phyloP scores from a whole-genome alignment of 1,284 basidiomycete species.

The Amylostereum areolatum region DNA sequence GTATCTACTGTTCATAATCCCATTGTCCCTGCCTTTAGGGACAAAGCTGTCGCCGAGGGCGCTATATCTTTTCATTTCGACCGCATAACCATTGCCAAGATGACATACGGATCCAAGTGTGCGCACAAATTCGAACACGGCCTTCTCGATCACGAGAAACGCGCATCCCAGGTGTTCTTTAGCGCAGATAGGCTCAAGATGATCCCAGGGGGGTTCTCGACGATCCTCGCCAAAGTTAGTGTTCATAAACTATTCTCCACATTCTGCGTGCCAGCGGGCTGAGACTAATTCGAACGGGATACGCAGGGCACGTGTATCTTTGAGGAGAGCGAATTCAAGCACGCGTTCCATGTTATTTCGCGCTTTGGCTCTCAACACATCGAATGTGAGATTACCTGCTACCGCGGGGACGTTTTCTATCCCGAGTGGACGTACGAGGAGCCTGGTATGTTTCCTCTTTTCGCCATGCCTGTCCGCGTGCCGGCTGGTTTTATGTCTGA shows the following conservation, averaged over 20 bases:
- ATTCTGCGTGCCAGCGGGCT: too few species aligned
- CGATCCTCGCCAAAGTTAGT: not conserved
- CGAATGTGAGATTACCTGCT: not conserved
- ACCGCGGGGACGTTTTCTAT: not conserved
- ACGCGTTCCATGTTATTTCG: not conserved
- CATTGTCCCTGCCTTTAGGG: slow-evolving; percentile 23
- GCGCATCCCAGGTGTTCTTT: not conserved
- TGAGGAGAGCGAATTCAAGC: not conserved
- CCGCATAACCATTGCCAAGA: slow-evolving; percentile 40
- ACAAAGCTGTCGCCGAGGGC: slow-evolving; percentile 53
- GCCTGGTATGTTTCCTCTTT: not conserved
- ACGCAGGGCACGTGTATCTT: not conserved
- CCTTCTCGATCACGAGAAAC: not conserved
- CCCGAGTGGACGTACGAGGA: not conserved
- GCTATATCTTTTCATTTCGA: slow-evolving; percentile 48
- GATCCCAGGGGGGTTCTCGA: not conserved
- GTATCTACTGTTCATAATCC: not conserved
- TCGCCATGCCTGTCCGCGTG: not conserved
- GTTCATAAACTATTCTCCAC: too few species aligned
- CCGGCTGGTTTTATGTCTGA: not conserved
- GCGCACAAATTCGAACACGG: not conserved
- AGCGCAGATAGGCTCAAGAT: not conserved
- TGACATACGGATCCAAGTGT: slow-evolving; percentile 25
- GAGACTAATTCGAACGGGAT: not conserved
- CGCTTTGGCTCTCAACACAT: not conserved